A percentile compares a stretch with the other conserved stretches of the same genome.
phyloP scores from a whole-genome alignment of 2,329 filamentous ascomycete genomes.

The Epichloe sibirici region DNA sequence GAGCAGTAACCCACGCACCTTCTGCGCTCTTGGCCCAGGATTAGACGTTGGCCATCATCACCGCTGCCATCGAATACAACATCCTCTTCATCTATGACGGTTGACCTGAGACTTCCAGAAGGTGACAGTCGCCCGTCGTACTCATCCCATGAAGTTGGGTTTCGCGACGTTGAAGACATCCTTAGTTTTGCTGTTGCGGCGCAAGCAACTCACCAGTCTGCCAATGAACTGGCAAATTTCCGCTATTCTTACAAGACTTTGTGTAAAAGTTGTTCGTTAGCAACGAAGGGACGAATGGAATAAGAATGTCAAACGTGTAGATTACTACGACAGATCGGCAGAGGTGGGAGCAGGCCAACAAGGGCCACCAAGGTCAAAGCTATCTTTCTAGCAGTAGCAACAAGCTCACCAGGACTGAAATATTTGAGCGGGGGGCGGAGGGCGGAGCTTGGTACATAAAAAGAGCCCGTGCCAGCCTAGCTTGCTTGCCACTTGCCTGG shows the following conservation, averaged over 20 bases:
- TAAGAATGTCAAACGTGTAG: too few relatives aligned
- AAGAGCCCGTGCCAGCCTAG: not conserved
- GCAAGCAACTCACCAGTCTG: not conserved
- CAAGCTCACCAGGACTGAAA: not conserved
- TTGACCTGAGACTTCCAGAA: conserved; percentile 29
- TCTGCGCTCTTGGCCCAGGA: conserved; percentile 18
- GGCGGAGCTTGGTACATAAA: not conserved
- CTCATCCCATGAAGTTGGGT: conserved; percentile 34
- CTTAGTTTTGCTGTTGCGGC: not conserved
- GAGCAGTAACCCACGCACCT: conserved; percentile 12
- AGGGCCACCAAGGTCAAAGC: not conserved
- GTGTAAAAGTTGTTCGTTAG: not conserved
- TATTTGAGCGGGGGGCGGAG: not conserved
- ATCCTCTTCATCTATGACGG: conserved; percentile 31
- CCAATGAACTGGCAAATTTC: not conserved
- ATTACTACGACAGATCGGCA: not conserved
- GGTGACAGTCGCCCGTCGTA: conserved; percentile 32
- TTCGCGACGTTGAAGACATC: conserved; percentile 15
- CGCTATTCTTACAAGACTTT: not conserved
- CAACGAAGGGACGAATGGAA: not conserved
- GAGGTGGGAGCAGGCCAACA: not conserved
- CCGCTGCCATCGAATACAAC: conserved; percentile 31
- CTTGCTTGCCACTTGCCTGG: too few relatives aligned
- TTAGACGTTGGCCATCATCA: conserved; percentile 16
- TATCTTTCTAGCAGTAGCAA: not conserved